Conservation (phyloP, 2,329 filamentous ascomycete species). For the Phialemoniopsis sp. region DNA sequence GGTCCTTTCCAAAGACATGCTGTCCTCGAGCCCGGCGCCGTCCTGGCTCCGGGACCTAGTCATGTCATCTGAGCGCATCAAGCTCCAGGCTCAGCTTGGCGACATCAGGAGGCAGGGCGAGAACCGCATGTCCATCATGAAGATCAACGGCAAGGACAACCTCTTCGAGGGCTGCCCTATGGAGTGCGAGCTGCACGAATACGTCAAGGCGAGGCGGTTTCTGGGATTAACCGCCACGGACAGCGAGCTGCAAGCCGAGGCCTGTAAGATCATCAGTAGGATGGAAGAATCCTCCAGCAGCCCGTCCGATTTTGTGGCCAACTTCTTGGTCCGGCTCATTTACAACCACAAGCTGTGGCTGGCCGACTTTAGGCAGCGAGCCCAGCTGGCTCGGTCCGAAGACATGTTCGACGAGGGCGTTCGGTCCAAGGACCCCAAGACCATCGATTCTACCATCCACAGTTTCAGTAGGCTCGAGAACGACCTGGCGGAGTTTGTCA, state of each 20-base stretch:
- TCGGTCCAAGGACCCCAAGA: conserved; percentile 47
- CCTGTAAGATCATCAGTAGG: conserved; percentile 53
- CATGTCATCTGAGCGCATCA: conserved; percentile 39
- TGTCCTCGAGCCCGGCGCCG: conserved; percentile 25
- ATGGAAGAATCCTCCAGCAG: conserved; percentile 47
- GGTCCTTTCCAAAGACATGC: conserved; percentile 32
- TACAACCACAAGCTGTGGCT: conserved; percentile 50
- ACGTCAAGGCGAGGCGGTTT: conserved; percentile 43
- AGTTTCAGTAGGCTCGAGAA: conserved; percentile 52
- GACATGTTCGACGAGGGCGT: conserved; percentile 44
- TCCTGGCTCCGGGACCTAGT: conserved; percentile 59
- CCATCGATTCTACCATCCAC: conserved; percentile 56
- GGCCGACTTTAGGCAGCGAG: conserved; percentile 48
- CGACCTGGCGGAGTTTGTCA: conserved; percentile 51
- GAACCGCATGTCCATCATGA: conserved; percentile 41
- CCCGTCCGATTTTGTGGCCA: conserved; percentile 45
- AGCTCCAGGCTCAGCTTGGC: conserved; percentile 40
- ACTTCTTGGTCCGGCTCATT: conserved; percentile 53
- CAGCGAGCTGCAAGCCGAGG: conserved; percentile 55
- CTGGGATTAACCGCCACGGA: conserved; percentile 58
- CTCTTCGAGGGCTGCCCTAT: conserved; percentile 54
- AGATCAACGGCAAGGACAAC: conserved; percentile 54
- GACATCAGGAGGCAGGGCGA: conserved; percentile 41
- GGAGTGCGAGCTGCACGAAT: conserved; percentile 50
- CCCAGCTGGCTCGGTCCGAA: conserved; percentile 52